Evolutionary conservation across 1,284 basidiomycete genomes (phyloP), one percentile per base, ranked within the genome.

Genomic region (Crepidotus sp.): DNA sequence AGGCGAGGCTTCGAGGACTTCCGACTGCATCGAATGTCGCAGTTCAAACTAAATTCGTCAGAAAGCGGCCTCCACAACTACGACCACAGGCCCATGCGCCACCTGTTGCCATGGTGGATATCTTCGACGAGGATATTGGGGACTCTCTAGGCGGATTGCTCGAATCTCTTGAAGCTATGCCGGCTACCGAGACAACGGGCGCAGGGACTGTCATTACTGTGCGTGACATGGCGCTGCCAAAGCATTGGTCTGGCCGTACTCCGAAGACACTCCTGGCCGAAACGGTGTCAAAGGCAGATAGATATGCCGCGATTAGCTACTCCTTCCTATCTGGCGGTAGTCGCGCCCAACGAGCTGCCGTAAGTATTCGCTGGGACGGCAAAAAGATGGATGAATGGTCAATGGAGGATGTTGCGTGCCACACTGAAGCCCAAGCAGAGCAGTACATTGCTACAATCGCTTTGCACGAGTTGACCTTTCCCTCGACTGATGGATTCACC

Each of bases 391-490:
- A 80, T 45, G 74, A 81, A 38, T 95, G 87, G 82, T 62, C 62
- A 13, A 97, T 98, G 89, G 78, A 84, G 2, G 80, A 90, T 47
- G 68, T 90, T 30, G 93, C 87, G 3, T 97, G 95, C 58, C 68
- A 77, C 33, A 77, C 86, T 49, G 72, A 80, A 45, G 59, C 59
- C 0, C 90, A 98, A 58, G 92, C 95, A 3, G 90, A 94, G 58
- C 84, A 98, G 57, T 97, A 92, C 57, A 76, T 96, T 41, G 78
- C 95, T 1, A 88, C 87, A 2, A 65, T 95, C 19, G 93, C 91
- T 0, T 68, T 98, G 22, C 84, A 92, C 60, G 70, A 77, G 15
- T 66, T 96, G 40, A 77, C 76, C 0, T 86, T 77, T 46, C 76
- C 78, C 25, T 48, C 61, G 10, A 70, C 72, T 2, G 73, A 77